Evolutionary conservation across 2,329 filamentous ascomycete genomes (phyloP).

Genomic region (Fonsecaea monophora): DNA sequence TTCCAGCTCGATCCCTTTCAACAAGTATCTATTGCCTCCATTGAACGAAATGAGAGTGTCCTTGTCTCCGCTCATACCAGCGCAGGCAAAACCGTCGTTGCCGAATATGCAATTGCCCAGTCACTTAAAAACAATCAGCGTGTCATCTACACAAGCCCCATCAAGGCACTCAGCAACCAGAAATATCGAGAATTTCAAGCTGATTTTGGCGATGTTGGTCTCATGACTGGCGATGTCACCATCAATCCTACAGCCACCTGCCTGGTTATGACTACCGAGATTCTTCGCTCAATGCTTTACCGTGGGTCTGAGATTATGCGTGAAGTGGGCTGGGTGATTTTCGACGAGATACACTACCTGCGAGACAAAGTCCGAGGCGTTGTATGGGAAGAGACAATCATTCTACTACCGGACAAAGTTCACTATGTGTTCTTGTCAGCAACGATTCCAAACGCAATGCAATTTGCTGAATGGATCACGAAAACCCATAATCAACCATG

Average conservation of each 20-base stretch:
- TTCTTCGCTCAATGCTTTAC: conserved; percentile 98
- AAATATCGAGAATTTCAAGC: conserved; percentile 97
- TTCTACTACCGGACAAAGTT: conserved; percentile 96
- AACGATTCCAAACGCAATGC: conserved; percentile 98
- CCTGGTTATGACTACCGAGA: conserved; percentile 98
- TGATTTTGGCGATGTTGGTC: conserved; percentile 93
- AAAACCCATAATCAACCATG: conserved; percentile 98
- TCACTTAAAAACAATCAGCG: conserved; percentile 96
- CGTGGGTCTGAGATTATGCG: conserved; percentile 99
- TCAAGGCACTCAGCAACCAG: conserved; percentile 98
- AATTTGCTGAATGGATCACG: conserved; percentile 98
- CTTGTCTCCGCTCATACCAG: conserved; percentile 96
- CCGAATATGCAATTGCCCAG: conserved; percentile 97
- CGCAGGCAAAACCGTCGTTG: conserved; percentile 97
- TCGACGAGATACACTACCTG: conserved; percentile 99
- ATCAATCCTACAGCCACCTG: conserved; percentile 99
- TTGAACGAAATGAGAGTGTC: conserved; percentile 94
- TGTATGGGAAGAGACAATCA: conserved; percentile 99
- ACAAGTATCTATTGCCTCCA: conserved; percentile 90
- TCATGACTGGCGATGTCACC: conserved; percentile 99
- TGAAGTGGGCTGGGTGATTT: conserved; percentile 97
- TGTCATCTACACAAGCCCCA: conserved; percentile 98
- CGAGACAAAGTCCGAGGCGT: conserved; percentile 92
- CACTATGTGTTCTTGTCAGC: conserved; percentile 98
- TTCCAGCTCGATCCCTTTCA: conserved; percentile 98